Evolutionary conservation across 768 basidiomycete genomes (phyloP).

Genomic region (Panellus pusillus): DNA sequence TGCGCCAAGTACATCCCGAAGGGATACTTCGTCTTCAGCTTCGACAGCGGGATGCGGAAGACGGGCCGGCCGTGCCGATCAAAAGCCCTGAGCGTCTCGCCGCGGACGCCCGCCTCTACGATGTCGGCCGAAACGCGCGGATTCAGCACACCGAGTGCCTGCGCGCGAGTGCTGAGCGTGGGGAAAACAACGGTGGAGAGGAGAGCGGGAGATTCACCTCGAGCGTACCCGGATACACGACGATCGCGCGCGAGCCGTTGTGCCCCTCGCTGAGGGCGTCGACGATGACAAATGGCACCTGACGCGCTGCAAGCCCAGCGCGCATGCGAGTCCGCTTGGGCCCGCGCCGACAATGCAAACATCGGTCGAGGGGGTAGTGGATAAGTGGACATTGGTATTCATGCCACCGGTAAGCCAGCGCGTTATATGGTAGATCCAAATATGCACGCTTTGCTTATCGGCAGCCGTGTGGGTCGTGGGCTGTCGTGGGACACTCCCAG

Average conservation of each 20-base stretch:
- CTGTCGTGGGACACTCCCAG: too few relatives aligned
- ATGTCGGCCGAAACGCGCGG: not conserved
- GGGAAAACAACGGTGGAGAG: not conserved
- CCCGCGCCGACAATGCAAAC: slow-evolving; percentile 45
- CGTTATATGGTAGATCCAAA: too few relatives aligned
- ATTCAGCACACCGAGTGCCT: slow-evolving; percentile 2
- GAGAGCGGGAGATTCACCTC: slow-evolving; percentile 29
- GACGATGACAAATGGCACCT: slow-evolving; percentile 33
- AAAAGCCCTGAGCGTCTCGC: slow-evolving; percentile 36
- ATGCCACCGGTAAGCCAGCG: too few relatives aligned
- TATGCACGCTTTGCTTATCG: too few relatives aligned
- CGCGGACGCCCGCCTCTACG: not conserved
- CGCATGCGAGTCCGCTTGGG: slow-evolving; percentile 39
- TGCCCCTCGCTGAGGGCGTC: slow-evolving; percentile 32
- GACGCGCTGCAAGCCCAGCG: slow-evolving; percentile 35
- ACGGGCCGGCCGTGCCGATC: slow-evolving; percentile 34
- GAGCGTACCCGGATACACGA: slow-evolving; percentile 42
- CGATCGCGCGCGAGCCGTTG: slow-evolving; percentile 37
- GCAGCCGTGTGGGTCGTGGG: too few relatives aligned
- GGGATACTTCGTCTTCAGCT: slow-evolving; percentile 35
- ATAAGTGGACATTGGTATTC: too few relatives aligned
- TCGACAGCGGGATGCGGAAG: slow-evolving; percentile 27
- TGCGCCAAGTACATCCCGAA: slow-evolving; percentile 39
- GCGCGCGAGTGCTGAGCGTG: slow-evolving; percentile 17
- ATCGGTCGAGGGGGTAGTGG: slow-evolving; percentile 22